These are phyloP conservation scores for Perkinsus marinus DNA, from an alignment of 169 alveolate genomes.

Conservation along the genomic window DNA sequence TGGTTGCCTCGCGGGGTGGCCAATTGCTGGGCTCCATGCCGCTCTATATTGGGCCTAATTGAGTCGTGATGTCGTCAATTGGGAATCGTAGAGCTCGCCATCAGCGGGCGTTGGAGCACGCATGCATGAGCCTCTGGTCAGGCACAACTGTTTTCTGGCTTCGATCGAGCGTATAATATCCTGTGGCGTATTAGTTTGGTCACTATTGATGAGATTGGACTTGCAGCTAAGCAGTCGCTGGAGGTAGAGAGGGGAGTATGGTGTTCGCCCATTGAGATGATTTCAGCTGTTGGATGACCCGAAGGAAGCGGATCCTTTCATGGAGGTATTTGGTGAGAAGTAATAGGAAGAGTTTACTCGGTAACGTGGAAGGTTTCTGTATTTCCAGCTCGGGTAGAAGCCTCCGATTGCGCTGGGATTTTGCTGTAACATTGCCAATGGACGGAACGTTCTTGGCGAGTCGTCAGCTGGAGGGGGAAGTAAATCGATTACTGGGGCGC, in stretches of 20 bases:
- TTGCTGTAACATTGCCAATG: neutral
- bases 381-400: neutral
- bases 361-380: neutral
- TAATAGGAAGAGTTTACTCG: neutral
- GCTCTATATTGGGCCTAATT: no score
- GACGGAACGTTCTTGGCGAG: neutral
- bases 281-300: neutral
- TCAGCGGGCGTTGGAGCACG: no score
- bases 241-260: neutral
- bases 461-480: neutral
- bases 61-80: no score
- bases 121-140: neutral
- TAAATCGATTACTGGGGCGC: neutral
- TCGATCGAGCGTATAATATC: neutral
- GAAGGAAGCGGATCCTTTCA: neutral
- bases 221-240: neutral
- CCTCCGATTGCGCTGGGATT: neutral
- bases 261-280: neutral
- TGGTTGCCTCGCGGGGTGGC: no score
- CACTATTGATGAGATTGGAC: neutral
- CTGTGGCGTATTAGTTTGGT: neutral
- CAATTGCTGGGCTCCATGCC: no score
- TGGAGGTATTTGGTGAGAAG: neutral
- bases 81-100: no score
- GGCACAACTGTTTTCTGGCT: neutral